Base-by-base conservation (phyloP, 2,329 filamentous ascomycete genomes). In the Aspergillus pseudonomiae region DNA sequence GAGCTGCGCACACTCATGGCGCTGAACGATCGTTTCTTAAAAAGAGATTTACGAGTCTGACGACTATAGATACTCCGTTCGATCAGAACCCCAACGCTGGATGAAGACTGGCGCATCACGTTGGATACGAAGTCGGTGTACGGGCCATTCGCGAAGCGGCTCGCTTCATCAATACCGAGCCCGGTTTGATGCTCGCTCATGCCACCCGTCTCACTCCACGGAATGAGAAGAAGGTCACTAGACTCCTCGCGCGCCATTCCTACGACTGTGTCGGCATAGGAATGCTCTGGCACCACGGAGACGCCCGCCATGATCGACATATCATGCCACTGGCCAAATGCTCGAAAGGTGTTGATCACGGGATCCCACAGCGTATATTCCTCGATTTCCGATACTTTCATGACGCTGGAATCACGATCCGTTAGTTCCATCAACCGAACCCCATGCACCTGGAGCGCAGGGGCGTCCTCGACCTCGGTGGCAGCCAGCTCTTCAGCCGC, bases 341-440 rank as follows among this genome's bases (percentile, higher is more conserved):
- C 92, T 55, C 91, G 88, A 84, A 97, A 97, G 0, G 92, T 91
- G 74, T 96, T 97, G 60, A 97, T 88, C 4, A 98, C 89, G 0
- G 94, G 93, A 71, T 98, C 94, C 71, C 86, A 85, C 7, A 86
- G 83, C 30, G 86, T 86, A 65, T 88, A 86, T 56, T 95, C 92
- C 45, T 93, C 90, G 3, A 90, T 84, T 73, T 96, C 93, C 0
- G 93, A 90, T 12, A 96, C 92, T 70, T 92, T 90, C 94, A 98
- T 98, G 70, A 97, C 94, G 21, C 93, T 94, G 0, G 94, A 97
- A 48, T 92, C 91, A 84, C 94, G 93, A 71, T 97, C 94, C 0
- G 92, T 96, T 14, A 98, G 86, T 73, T 96, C 92, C 56, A 96
- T 80, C 19, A 98, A 85, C 16, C 94, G 90, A n/a, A 97, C 80